Base-by-base conservation (phyloP, 257 asterid genomes). In the Scutellaria galericulata region DNA sequence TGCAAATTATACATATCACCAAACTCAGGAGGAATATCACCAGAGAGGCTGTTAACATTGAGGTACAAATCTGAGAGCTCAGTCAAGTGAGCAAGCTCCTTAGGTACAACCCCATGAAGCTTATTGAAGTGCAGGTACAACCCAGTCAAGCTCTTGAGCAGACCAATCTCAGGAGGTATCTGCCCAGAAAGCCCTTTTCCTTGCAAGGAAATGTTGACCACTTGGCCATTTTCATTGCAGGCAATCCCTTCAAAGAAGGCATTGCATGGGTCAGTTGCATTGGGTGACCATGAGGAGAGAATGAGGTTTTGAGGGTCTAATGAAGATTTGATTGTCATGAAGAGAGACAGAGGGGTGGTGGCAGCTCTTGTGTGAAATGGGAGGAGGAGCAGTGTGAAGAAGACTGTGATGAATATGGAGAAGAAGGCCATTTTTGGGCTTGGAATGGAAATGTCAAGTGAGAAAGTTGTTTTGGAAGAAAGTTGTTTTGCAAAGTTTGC, bases 131-230 rank as follows among this genome's bases (percentile, higher is more conserved):
- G 99, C 71, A 95, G 71, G 88, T 90, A 95, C 85, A 92, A 80
- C 73, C 99, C 99, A 72, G 95, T 81, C 69, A 95, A 81, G 83
- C 82, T 83, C 44, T 75, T 85, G 75, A 95, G 92, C 73, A 65
- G 86, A 4, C 91, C 96, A 84, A 95, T 87, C 96, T 92, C 92
- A 60, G 96, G 86, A 50, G 98, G 97, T 69, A 95, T 85, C 80
- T 75, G 59, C 0, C 99, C 99, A 67, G 69, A 64, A 44, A 95
- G 97, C 66, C 93, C 91, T 80, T 83, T 90, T 0, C 99, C 99
- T 67, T 95, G 99, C 77, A 95, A 79, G 20, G 98, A 87, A 53
- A 95, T 87, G 83, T 95, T 95, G 79, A 87, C 94, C 77, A 92
- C 96, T 37, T 81, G 90, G 18, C 95, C 92, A 57, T 57, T 61